Base-by-base conservation (phyloP, 768 basidiomycete genomes). In the Kwoniella sp. region DNA sequence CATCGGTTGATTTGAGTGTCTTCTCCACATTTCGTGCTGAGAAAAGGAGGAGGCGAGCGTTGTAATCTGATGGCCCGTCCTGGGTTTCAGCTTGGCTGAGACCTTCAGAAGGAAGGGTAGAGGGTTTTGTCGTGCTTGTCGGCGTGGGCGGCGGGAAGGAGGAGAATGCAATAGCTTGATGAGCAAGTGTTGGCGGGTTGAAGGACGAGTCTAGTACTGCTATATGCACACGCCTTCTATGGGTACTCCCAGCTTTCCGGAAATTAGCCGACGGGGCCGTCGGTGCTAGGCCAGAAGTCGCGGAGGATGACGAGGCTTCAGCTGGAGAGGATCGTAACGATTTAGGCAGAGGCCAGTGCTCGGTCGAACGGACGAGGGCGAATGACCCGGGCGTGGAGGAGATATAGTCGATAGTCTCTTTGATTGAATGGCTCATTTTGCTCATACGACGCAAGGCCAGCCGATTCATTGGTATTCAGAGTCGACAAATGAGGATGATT, bases 11-110 rank as follows among this genome's bases (percentile, higher is more conserved):
- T 70, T 87, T 86, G 51, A 90, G 82, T 4, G 82, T 71, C 81
- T 97, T 97, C 81, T 97, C 93, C 4, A 87, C 91, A 71, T 97
- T 95, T 60, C 88, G 85, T 48, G 92, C 86, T 31, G 92, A 93
- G 52, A 95, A 85, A 0, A 94, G 84, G 5, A 95, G 84, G 0
- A 96, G 82, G 57, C 84, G 87, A 1, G 91, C 89, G 62, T 91
- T 88, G 73, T 89, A 92, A 50, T 22, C 15, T 30, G 52, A 52
- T 12, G 31, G 29, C 7, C 17, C 25, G 25, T 61, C 12, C 4
- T 4, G 2, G 4, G 17, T 51, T 25, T 9, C 20, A 26, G 31
- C 41, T n/a, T 22, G 38, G 20, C 22, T 29, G 38, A 23, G 30
- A 61, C 12, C 0, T 23, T n/a, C n/a, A 58, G 47, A 22, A n/a